phyloP scores from a whole-genome alignment of 2,329 filamentous ascomycete species.

The Dactylellina sp. region DNA sequence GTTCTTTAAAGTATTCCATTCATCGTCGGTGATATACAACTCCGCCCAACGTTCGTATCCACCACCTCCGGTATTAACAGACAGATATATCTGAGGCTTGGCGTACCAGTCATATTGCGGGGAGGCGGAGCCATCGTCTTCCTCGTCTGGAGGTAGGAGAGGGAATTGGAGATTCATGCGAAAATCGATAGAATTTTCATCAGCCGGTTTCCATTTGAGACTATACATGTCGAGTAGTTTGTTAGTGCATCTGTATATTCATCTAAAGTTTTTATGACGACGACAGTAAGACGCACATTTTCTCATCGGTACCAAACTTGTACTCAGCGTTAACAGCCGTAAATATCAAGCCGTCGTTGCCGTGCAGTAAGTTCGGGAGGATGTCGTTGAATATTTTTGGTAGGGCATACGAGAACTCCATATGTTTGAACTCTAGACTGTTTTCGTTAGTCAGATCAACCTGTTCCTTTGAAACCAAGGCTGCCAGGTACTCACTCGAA shows the following conservation, averaged over 20 bases:
- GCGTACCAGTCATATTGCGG: constrained; percentile 56
- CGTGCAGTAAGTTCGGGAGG: constrained; percentile 85
- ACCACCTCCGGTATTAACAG: constrained; percentile 44
- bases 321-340: constrained; percentile 92
- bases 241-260: constrained; percentile 59
- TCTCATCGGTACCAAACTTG: constrained; percentile 83
- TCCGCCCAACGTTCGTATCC: constrained; percentile 75
- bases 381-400: constrained; percentile 92
- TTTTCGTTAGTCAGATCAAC: background rate
- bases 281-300: constrained; percentile 57
- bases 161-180: constrained; percentile 82
- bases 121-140: constrained; percentile 64
- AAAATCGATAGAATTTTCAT: constrained; percentile 96
- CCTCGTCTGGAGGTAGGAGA: constrained; percentile 74
- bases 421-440: constrained; percentile 82
- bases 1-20: constrained; percentile 85
- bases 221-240: constrained; percentile 71
- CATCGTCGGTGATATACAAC: constrained; percentile 76
- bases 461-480: background rate
- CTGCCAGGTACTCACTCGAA: constrained; percentile 69
- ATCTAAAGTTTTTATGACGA: background rate
- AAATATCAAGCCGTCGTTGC: constrained; percentile 97
- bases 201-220: constrained; percentile 95
- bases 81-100: constrained; percentile 43
- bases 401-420: constrained; percentile 88